These are phyloP conservation scores for Penicillium salamii DNA, from an alignment of 495 filamentous ascomycete genomes.

Conservation along the genomic window DNA sequence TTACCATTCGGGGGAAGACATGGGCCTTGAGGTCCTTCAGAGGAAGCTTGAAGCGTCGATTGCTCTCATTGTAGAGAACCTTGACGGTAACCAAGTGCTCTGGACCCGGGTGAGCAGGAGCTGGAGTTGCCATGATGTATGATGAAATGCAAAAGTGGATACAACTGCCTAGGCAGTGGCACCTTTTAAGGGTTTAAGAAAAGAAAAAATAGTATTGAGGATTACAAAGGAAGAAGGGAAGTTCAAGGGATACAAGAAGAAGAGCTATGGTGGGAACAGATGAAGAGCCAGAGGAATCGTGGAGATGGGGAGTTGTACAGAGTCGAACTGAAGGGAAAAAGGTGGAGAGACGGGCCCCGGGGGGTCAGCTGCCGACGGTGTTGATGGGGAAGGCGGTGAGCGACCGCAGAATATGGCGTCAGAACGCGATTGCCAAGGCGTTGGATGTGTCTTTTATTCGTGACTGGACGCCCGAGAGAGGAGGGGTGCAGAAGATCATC, in stretches of 20 bases:
- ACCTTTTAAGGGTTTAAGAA: background rate
- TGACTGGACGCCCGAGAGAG: background rate
- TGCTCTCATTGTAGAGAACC: constrained; percentile 67
- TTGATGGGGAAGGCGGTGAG: constrained; percentile 3
- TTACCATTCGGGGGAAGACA: constrained; percentile 80
- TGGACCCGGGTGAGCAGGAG: constrained; percentile 39
- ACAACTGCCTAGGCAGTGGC: constrained; percentile 3
- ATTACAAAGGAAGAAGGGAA: constrained; percentile 4
- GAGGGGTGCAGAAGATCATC: constrained; percentile 1
- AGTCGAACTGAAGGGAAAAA: constrained; percentile 7
- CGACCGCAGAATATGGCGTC: constrained; percentile 8
- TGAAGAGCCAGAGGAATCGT: constrained; percentile 6
- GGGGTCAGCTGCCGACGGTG: constrained; percentile 10
- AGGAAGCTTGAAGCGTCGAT: constrained; percentile 84
- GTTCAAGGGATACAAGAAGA: constrained; percentile 5
- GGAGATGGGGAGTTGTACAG: constrained; percentile 12
- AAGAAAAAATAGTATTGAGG: background rate
- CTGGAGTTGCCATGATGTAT: constrained; percentile 33
- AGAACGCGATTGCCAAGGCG: background rate
- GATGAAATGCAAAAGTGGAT: constrained; percentile 5
- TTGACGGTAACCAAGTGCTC: constrained; percentile 86
- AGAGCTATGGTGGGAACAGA: constrained; percentile 7
- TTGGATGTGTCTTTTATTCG: background rate
- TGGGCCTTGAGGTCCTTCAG: constrained; percentile 77
- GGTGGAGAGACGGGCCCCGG: constrained; percentile 8